phyloP scores from a whole-genome alignment of 2,329 filamentous ascomycete species.

The Penicillium thymicola region DNA sequence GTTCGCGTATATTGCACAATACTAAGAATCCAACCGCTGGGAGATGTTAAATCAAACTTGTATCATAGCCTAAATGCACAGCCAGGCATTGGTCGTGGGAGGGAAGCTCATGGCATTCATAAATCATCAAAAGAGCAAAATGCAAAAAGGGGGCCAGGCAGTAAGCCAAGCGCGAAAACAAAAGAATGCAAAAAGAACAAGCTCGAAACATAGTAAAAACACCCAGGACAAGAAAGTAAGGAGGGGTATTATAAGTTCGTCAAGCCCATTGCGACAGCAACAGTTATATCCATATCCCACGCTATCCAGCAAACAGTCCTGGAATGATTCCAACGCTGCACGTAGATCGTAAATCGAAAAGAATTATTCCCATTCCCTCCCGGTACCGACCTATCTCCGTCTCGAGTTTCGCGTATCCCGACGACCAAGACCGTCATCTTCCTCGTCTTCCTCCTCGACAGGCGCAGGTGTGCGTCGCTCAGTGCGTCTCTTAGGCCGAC shows the following conservation, averaged over 20 bases:
- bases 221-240: not conserved
- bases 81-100: not conserved
- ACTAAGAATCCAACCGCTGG: not conserved
- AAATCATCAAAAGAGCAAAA: slow-evolving; percentile 7
- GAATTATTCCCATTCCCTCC: not conserved
- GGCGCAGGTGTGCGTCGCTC: slow-evolving; percentile 49
- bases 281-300: slow-evolving; percentile 8
- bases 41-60: slow-evolving; percentile 4
- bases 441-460: slow-evolving; percentile 49
- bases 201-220: not conserved
- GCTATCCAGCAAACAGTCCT: not conserved
- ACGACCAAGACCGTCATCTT: slow-evolving; percentile 28
- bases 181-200: not conserved
- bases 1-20: not conserved
- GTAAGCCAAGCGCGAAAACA: not conserved
- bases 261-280: slow-evolving; percentile 5
- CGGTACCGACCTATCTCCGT: slow-evolving; percentile 17
- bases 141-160: not conserved
- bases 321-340: not conserved
- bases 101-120: slow-evolving; percentile 10
- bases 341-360: not conserved
- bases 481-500: slow-evolving; percentile 46
- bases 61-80: slow-evolving; percentile 2
- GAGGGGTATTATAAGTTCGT: slow-evolving; percentile 8
- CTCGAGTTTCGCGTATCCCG: slow-evolving; percentile 27